These are phyloP conservation scores for Endothia cerciana DNA, from an alignment of 2,329 filamentous ascomycete genomes.

Conservation along the genomic window DNA sequence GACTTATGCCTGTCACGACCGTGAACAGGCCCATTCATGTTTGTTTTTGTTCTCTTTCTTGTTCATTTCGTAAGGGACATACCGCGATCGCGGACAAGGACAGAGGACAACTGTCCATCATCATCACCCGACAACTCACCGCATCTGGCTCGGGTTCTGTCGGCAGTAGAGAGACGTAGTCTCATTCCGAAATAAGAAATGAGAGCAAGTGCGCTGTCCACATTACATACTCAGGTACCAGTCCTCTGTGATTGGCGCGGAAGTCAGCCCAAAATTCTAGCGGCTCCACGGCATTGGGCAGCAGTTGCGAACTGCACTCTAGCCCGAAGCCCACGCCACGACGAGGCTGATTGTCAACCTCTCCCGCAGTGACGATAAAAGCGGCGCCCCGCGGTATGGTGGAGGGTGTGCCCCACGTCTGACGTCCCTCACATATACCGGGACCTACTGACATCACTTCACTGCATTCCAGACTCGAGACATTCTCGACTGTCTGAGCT, in stretches of 20 bases:
- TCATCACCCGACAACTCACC: neutral
- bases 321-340: slow-evolving; percentile 22
- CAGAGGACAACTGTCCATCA: neutral
- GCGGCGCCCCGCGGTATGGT: neutral
- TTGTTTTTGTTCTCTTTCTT: neutral
- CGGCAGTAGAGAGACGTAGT: slow-evolving; percentile 5
- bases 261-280: slow-evolving; percentile 15
- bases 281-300: slow-evolving; percentile 18
- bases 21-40: neutral
- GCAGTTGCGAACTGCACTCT: slow-evolving; percentile 11
- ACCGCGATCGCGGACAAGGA: neutral
- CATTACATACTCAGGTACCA: slow-evolving; percentile 21
- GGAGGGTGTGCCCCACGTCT: slow-evolving; percentile 10
- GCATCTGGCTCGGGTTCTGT: neutral
- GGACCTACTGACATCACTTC: slow-evolving; percentile 12
- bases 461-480: neutral
- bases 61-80: neutral
- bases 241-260: slow-evolving; percentile 28
- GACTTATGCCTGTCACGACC: slow-evolving; percentile 17
- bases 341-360: slow-evolving; percentile 30
- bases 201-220: neutral
- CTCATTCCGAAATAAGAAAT: neutral
- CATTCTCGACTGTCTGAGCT: neutral
- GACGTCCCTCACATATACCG: neutral
- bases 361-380: neutral